A percentile compares a stretch with the other conserved stretches of the same genome.
These are phyloP conservation scores for Helicocarpus griseus DNA, from an alignment of 2,329 filamentous ascomycete species.

Conservation along the genomic window DNA sequence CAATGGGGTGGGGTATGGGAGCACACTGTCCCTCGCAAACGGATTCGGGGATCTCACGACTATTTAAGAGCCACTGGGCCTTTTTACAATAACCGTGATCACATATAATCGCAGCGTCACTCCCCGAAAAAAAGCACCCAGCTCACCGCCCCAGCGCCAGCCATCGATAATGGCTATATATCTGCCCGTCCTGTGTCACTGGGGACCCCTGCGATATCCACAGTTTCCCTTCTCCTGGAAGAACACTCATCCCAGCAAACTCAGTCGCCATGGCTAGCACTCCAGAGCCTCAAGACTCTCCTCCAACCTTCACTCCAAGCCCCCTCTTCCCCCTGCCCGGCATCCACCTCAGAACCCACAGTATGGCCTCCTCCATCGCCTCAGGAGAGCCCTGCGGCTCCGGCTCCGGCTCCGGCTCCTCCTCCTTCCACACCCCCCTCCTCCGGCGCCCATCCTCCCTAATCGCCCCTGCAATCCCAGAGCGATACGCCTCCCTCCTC, in stretches of 20 bases:
- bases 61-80: not conserved
- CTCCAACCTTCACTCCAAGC: not conserved
- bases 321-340: too few species aligned
- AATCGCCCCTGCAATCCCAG: not conserved
- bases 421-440: too few species aligned
- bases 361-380: not conserved
- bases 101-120: not conserved
- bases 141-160: not conserved
- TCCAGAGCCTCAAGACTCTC: not conserved
- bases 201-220: not conserved
- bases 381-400: too few species aligned
- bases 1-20: too few species aligned
- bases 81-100: not conserved
- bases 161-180: not conserved
- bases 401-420: too few species aligned
- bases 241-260: too few species aligned
- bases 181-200: not conserved
- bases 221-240: not conserved
- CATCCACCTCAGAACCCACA: not conserved
- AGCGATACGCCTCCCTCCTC: not conserved
- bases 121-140: not conserved
- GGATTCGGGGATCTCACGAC: not conserved
- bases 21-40: too few species aligned
- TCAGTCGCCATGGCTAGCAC: not conserved
- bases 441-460: not conserved